Conservation (phyloP, 768 basidiomycete species). For the Suillus clintonianus region DNA sequence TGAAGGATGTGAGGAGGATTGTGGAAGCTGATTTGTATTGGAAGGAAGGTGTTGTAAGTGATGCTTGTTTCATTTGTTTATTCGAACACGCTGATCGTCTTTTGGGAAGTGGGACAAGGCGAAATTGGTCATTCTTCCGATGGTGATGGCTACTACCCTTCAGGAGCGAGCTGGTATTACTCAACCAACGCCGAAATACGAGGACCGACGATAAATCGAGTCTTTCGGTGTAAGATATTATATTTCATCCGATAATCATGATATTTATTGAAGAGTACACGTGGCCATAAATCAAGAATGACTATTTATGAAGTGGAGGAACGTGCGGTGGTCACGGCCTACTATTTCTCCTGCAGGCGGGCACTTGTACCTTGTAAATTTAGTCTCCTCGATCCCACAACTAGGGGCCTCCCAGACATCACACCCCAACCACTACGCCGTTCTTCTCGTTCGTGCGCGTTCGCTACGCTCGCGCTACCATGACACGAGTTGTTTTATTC, state of each 20-base stretch:
- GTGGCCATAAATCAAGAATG: too few relatives aligned
- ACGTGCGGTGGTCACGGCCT: too few relatives aligned
- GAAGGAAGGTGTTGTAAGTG: slow-evolving; percentile 42
- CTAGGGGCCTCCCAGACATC: not conserved
- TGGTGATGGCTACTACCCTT: slow-evolving; percentile 39
- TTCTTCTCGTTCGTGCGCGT: not conserved
- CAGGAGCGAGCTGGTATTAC: slow-evolving; percentile 24
- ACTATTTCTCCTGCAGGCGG: too few relatives aligned
- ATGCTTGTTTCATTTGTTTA: not conserved
- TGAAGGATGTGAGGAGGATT: slow-evolving; percentile 45
- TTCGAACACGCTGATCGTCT: not conserved
- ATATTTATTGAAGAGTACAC: too few relatives aligned
- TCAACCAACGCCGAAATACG: slow-evolving; percentile 23
- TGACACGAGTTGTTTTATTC: too few relatives aligned
- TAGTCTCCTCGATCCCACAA: too few relatives aligned
- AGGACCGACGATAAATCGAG: not conserved
- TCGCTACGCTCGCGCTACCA: too few relatives aligned
- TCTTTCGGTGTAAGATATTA: not conserved
- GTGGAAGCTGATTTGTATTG: slow-evolving; percentile 46
- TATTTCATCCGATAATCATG: not conserved
- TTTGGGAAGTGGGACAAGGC: slow-evolving; percentile 58
- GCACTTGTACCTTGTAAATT: too few relatives aligned
- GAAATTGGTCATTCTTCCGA: slow-evolving; percentile 51
- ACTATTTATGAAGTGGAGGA: too few relatives aligned
- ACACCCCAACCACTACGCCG: not conserved